Base-by-base conservation (phyloP, 2,329 filamentous ascomycete species). In the Colletotrichum horii region DNA sequence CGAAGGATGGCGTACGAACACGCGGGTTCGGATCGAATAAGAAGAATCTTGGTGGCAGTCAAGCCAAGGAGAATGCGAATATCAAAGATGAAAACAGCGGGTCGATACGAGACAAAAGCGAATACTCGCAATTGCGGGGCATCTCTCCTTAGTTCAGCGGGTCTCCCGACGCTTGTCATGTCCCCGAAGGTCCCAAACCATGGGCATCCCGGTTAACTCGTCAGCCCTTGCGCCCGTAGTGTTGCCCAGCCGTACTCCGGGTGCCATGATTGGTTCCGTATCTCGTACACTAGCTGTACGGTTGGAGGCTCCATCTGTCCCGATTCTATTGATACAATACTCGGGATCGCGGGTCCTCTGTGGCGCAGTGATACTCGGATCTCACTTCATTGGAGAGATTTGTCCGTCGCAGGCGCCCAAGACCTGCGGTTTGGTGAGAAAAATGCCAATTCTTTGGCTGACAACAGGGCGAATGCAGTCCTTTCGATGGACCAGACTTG, bases 111-210 rank as follows among this genome's bases (percentile, higher is more conserved):
- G 22, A 19, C 65, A 6, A 36, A 60, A 58, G 69, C 73, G 69
- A 75, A 73, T 72, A 73, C 69, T 62, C 73, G 73, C 55, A 72
- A 72, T 72, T 36, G 55, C 73, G 69, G 62, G 24, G 24, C 62
- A 1, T 26, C 2, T 22, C 19, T 55, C 48, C n/a, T 15, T 32
- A 56, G 38, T 52, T 14, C 9, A 22, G 67, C 43, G 38, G 58
- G 8, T 26, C 66, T 56, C 16, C 43, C 43, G 58, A 48, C 48
- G 58, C 66, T 74, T 74, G 28, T n/a, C 26, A 22, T n/a, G 58
- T 52, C 14, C 64, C 64, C 26, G 55, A 26, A n/a, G 34, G 28
- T 19, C 62, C 24, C 43, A 60, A 30, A 34, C 19, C 15, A 9
- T 56, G 36, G 55, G 15, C 16, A 16, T 38, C 65, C 65, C 22